phyloP scores from a whole-genome alignment of 2,329 filamentous ascomycete species.

The Metarhizium sp. region DNA sequence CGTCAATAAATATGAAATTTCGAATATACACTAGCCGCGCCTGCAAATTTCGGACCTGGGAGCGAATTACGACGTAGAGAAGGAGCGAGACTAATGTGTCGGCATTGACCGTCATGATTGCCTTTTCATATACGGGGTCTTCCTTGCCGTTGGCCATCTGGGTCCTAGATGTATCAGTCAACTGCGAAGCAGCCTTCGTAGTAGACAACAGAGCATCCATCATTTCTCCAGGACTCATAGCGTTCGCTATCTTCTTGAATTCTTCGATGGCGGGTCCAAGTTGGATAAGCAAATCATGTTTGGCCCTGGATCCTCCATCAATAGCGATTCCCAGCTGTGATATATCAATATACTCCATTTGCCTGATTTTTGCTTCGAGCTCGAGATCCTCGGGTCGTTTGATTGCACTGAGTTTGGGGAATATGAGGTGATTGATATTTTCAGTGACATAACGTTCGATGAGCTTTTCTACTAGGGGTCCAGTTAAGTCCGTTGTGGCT shows the following conservation, averaged over 20 bases:
- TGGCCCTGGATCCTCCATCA: slow-evolving; percentile 66
- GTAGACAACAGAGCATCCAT: slow-evolving; percentile 69
- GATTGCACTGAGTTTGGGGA: slow-evolving; percentile 69
- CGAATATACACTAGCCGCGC: slow-evolving; percentile 90
- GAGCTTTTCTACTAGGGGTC: slow-evolving; percentile 81
- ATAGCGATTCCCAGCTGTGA: slow-evolving; percentile 88
- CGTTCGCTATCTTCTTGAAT: slow-evolving; percentile 75
- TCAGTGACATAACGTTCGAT: slow-evolving; percentile 94
- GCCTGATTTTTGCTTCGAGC: slow-evolving; percentile 78
- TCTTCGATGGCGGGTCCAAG: slow-evolving; percentile 74
- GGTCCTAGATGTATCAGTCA: slow-evolving; percentile 42
- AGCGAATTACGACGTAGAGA: slow-evolving; percentile 84
- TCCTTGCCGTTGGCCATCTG: slow-evolving; percentile 20
- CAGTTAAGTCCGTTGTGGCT: slow-evolving; percentile 87
- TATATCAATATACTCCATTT: slow-evolving; percentile 91
- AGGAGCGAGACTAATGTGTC: slow-evolving; percentile 89
- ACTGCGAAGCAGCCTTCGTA: slow-evolving; percentile 71
- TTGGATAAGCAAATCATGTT: slow-evolving; percentile 69
- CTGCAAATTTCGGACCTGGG: slow-evolving; percentile 78
- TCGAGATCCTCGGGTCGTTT: slow-evolving; percentile 77
- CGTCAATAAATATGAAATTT: slow-evolving; percentile 95
- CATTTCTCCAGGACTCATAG: slow-evolving; percentile 82
- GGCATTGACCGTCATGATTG: slow-evolving; percentile 59
- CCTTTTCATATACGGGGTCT: slow-evolving; percentile 37
- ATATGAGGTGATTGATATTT: slow-evolving; percentile 84